Evolutionary conservation across 2,329 filamentous ascomycete species (phyloP), one percentile per base, ranked within the genome.

Genomic region (Ustulina deusta): DNA sequence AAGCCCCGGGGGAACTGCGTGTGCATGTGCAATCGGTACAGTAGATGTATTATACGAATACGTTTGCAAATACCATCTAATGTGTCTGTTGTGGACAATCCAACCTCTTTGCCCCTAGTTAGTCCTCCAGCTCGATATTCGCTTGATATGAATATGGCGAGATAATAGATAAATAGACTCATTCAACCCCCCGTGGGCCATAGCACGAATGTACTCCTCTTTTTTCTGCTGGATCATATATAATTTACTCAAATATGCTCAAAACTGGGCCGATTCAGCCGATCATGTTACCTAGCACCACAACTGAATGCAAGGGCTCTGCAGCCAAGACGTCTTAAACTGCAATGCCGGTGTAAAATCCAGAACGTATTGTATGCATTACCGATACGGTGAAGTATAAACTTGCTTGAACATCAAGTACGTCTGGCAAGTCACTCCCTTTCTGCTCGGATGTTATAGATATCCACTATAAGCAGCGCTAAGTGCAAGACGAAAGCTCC

Each of bases 201-300:
- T n/a, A 55, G 36, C 36, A 40, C 22, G 29, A 32, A n/a, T n/a
- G n/a, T n/a, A n/a, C n/a, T n/a, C n/a, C n/a, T n/a, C n/a, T n/a
- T n/a, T n/a, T 40, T 40, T 48, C 20, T 6, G 11, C 44, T 27
- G 10, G 4, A 17, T 25, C 22, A 13, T 54, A 52, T 27, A 54
- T 65, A 65, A 65, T 57, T n/a, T 17, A 63, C 65, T 63, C 65
- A 67, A 67, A 67, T 17, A n/a, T 63, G 59, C 65, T 67, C 65
- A 67, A 27, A 48, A 22, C 32, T 32, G 60, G 27, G 20, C 36
- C 57, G 42, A 61, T 66, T 61, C 51, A 49, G 63, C 57, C 34
- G 63, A 57, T 27, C 34, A 40, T 42, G 62, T 61, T 57, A 61
- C 57, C 34, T 36, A 48, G 3, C 42, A 34, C 38, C 2, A 13